phyloP scores from a whole-genome alignment of 257 asterid species.

The Mitragyna speciosa region DNA sequence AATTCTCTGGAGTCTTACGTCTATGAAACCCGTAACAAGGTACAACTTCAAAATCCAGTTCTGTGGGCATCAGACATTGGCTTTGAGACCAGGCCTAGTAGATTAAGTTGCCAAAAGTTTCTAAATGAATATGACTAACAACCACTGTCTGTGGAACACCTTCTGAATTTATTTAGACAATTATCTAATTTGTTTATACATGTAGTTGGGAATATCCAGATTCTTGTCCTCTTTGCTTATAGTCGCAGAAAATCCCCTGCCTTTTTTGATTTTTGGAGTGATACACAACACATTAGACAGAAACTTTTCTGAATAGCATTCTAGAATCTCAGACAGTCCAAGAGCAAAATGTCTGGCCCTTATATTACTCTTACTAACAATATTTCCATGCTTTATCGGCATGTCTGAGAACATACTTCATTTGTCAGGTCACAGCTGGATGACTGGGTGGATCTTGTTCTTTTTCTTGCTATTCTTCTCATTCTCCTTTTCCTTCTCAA shows the following conservation, averaged over 20 bases:
- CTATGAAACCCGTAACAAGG: constrained; percentile 93
- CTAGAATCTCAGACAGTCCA: not conserved
- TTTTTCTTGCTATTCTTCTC: too few species aligned
- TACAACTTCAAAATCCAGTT: constrained; percentile 22
- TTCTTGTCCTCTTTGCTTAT: not conserved
- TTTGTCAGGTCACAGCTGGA: not conserved
- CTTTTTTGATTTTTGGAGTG: too few species aligned
- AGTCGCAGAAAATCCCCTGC: too few species aligned
- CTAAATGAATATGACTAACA: not conserved
- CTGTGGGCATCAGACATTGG: not conserved
- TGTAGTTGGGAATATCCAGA: not conserved
- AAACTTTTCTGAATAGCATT: not conserved
- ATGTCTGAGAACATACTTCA: not conserved
- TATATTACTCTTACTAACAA: not conserved
- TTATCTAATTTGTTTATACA: not conserved
- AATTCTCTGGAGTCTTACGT: constrained; percentile 93
- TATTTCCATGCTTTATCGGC: not conserved
- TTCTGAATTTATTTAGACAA: not conserved
- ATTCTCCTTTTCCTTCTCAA: too few species aligned
- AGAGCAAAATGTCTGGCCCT: not conserved
- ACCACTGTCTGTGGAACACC: not conserved
- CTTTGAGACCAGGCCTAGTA: not conserved
- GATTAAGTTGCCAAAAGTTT: not conserved
- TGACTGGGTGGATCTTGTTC: too few species aligned
- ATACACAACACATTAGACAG: too few species aligned